A percentile compares a stretch with the other conserved stretches of the same genome.
Conservation (phyloP, 139 green algal species). For the Micractinium sp. region DNA sequence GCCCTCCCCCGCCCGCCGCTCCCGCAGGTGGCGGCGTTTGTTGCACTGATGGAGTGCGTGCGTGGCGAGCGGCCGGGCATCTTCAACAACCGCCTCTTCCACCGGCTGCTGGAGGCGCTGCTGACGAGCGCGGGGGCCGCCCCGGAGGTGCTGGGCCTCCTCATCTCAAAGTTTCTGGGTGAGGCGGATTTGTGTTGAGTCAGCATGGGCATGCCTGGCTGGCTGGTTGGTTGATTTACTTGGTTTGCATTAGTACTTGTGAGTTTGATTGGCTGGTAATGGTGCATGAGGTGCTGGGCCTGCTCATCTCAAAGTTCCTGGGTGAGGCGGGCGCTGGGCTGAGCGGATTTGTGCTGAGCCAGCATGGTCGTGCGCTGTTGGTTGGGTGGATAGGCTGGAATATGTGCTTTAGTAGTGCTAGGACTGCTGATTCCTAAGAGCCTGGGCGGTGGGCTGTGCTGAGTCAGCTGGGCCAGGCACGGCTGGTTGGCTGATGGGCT, state of each 20-base stretch:
- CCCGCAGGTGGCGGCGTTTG: slow-evolving; percentile 52
- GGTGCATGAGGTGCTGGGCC: slow-evolving; percentile 51
- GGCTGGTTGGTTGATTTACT: neutral
- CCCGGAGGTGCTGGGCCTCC: slow-evolving; percentile 53
- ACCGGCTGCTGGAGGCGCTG: slow-evolving; percentile 42
- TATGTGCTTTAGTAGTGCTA: too few species aligned
- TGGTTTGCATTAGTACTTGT: too few species aligned
- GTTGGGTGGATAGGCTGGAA: neutral
- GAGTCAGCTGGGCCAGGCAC: too few species aligned
- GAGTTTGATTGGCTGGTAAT: neutral
- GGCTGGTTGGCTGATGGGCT: too few species aligned
- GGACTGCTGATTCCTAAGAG: too few species aligned
- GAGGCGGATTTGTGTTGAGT: too few species aligned
- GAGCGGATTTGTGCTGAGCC: neutral
- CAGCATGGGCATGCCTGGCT: neutral
- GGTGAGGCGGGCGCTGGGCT: too few species aligned
- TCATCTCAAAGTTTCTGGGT: slow-evolving; percentile 57
- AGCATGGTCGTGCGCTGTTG: neutral
- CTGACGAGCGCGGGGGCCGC: slow-evolving; percentile 17
- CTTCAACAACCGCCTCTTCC: slow-evolving; percentile 57
- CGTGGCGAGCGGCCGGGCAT: slow-evolving; percentile 15
- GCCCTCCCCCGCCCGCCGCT: neutral
- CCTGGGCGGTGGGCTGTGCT: too few species aligned
- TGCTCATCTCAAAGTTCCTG: slow-evolving; percentile 58
- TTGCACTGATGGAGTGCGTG: slow-evolving; percentile 71